Base-by-base conservation (phyloP, 345 rosid genomes). In the Hypericum perforatum region DNA sequence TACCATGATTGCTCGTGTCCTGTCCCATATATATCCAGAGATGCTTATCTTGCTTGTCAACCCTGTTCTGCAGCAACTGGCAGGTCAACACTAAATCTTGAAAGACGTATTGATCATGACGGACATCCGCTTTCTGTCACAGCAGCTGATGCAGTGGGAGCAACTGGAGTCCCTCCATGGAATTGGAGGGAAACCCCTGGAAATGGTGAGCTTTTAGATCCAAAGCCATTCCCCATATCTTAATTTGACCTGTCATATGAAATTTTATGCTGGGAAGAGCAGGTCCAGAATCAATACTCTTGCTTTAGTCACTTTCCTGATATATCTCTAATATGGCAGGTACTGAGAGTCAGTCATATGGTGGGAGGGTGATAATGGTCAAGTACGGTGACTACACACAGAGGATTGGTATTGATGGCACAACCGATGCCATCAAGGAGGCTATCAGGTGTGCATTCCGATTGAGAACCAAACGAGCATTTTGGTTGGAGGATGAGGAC, bases 401-500 rank as follows among this genome's bases (percentile, higher is more conserved):
- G 68, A 82, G 94, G 80, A 78, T 92, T 37, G 98, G 97, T 11
- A 60, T 92, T 52, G 98, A 92, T 71, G 95, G 95, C 49, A 64
- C 76, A 3, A 44, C 91, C 3, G 99, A 92, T 71, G 87, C 97
- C 61, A 85, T 92, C 68, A 88, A 80, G 74, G 94, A 88, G 60
- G 84, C 94, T 10, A 78, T 88, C 65, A 88, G 73, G 65, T 84
- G 84, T 29, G 84, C 95, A 56, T 89, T 94, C 62, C 70, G 99
- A 54, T 64, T 92, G 58, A 77, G 97, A 73, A 89, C 92, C 1
- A 80, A 74, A 56, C 82, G 97, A 9, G 97, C 95, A 37, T 94
- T 94, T 73, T 94, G 95, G 95, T 65, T 94, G 74, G 97, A 89
- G 76, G 99, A 89, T 70, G 97, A 94, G 74, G 91, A 84, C 51